Evolutionary conservation across 108 stramenopile genomes (phyloP).

Genomic region (Nannochloropsis gaditana): DNA sequence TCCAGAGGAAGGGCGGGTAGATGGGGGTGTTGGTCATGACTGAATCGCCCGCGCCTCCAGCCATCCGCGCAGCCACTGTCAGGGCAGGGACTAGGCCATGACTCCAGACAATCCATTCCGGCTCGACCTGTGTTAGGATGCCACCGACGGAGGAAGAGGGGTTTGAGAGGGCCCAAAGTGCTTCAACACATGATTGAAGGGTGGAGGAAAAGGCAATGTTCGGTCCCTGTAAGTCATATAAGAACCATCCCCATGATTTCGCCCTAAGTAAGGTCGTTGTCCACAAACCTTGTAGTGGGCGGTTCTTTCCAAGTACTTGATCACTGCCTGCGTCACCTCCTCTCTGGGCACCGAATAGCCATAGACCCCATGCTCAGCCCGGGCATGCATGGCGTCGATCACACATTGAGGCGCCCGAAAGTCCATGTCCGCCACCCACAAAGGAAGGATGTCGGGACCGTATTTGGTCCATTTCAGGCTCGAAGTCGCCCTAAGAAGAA

Average conservation of each 20-base stretch:
- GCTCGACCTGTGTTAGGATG: not conserved
- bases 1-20: conserved; percentile 40
- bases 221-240: too few species aligned
- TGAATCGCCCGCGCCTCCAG: not conserved
- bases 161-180: too few species aligned
- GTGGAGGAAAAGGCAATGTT: too few species aligned
- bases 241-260: too few species aligned
- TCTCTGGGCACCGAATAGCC: conserved; percentile 44
- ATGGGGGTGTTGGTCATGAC: conserved; percentile 20
- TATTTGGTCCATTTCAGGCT: conserved; percentile 1
- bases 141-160: too few species aligned
- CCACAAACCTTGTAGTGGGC: not conserved
- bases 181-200: too few species aligned
- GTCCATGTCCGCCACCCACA: conserved; percentile 55
- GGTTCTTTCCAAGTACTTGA: conserved; percentile 29
- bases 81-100: conserved; percentile 9
- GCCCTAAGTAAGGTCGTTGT: too few species aligned
- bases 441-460: conserved; percentile 21
- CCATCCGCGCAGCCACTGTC: conserved; percentile 2
- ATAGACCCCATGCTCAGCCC: conserved; percentile 50
- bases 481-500: not conserved
- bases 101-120: conserved; percentile 6
- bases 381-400: conserved; percentile 32
- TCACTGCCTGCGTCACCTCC: conserved; percentile 35
- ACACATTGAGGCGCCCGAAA: conserved; percentile 32